Conservation (phyloP, 2,329 filamentous ascomycete genomes). For the Simplicillium aogashimaense region DNA sequence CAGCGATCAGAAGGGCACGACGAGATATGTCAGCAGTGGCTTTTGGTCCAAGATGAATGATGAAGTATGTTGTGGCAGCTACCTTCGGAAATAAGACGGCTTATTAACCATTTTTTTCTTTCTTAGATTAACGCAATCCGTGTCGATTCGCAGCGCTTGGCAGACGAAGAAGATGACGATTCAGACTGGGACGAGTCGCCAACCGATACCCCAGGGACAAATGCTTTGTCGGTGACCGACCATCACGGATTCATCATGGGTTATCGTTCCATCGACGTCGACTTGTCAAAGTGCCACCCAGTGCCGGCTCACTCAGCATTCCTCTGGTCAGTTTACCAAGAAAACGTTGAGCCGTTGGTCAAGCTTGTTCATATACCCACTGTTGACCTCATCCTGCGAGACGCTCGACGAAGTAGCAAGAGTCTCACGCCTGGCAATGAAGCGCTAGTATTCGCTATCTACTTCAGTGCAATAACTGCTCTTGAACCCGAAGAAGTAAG, state of each 20-base stretch:
- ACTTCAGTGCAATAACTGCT: constrained; percentile 47
- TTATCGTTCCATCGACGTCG: constrained; percentile 60
- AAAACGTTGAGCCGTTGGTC: constrained; percentile 64
- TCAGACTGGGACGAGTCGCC: constrained; percentile 54
- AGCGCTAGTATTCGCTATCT: constrained; percentile 54
- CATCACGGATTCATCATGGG: constrained; percentile 67
- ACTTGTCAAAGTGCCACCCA: constrained; percentile 56
- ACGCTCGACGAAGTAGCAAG: constrained; percentile 49
- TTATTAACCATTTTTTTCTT: background rate
- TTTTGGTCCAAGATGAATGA: constrained; percentile 71
- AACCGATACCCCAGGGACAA: constrained; percentile 26
- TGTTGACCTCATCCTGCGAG: constrained; percentile 49
- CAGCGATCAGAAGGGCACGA: constrained; percentile 57
- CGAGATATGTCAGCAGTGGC: constrained; percentile 64
- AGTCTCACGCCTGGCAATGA: constrained; percentile 47
- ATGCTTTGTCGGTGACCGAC: constrained; percentile 25
- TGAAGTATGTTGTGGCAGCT: constrained; percentile 38
- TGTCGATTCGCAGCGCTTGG: constrained; percentile 36
- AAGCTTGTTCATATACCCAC: constrained; percentile 64
- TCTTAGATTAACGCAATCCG: constrained; percentile 29
- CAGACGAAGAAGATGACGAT: constrained; percentile 33
- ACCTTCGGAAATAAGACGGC: no score
- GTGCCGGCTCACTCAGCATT: constrained; percentile 53
- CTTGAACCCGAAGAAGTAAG: constrained; percentile 50
- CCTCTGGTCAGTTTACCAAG: constrained; percentile 62